These are phyloP conservation scores for Fusarium ambrosium DNA, from an alignment of 2,329 filamentous ascomycete genomes.

Conservation along the genomic window DNA sequence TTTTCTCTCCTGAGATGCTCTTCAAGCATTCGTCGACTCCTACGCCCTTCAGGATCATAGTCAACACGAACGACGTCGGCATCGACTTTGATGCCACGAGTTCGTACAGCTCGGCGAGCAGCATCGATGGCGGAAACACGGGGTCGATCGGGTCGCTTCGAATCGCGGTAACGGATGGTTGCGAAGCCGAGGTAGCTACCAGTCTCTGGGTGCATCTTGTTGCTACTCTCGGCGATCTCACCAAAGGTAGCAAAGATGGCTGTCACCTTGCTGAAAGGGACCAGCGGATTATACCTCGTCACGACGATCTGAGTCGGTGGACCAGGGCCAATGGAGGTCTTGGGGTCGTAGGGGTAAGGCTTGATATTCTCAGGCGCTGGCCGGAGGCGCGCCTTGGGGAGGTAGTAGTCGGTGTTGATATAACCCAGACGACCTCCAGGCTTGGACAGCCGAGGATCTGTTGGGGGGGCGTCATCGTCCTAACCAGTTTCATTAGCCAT, in stretches of 20 bases:
- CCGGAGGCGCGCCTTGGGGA: conserved; percentile 78
- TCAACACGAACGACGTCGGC: conserved; percentile 83
- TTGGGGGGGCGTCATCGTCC: conserved; percentile 83
- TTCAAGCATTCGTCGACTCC: conserved; percentile 84
- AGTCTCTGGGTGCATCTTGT: conserved; percentile 94
- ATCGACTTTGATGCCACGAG: conserved; percentile 84
- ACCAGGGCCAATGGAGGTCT: conserved; percentile 87
- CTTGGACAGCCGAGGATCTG: conserved; percentile 85
- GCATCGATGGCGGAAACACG: conserved; percentile 80
- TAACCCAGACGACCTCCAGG: conserved; percentile 72
- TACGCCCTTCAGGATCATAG: conserved; percentile 88
- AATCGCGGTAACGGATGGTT: conserved; percentile 89
- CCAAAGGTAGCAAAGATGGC: conserved; percentile 85
- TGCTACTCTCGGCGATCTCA: conserved; percentile 90
- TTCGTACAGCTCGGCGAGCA: conserved; percentile 82
- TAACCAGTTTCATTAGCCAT: conserved; percentile 74
- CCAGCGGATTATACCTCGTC: conserved; percentile 94
- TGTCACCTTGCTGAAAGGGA: conserved; percentile 81
- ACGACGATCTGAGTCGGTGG: conserved; percentile 93
- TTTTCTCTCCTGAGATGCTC: conserved; percentile 78
- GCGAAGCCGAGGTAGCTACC: conserved; percentile 95
- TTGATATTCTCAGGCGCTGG: conserved; percentile 83
- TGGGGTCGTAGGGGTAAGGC: conserved; percentile 84
- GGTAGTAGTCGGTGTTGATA: conserved; percentile 78
- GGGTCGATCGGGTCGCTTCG: conserved; percentile 59